These are phyloP conservation scores for Phytopythium ostracodes DNA, from an alignment of 352 stramenopile genomes.

Conservation along the genomic window DNA sequence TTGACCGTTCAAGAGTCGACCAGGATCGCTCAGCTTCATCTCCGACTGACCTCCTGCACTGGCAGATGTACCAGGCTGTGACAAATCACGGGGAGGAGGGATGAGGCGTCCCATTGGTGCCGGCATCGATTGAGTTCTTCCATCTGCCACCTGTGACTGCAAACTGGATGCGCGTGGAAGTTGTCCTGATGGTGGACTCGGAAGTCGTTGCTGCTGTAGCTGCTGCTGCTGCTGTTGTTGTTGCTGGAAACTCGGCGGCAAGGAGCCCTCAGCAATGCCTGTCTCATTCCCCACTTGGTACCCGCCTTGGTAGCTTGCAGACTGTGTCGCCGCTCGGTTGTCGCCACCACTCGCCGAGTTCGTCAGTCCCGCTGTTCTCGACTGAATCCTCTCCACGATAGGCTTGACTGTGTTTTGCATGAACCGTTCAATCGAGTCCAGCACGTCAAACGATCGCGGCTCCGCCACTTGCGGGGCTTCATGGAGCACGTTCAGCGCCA, in stretches of 20 bases:
- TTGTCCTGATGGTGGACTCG: neutral
- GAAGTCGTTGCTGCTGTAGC: neutral
- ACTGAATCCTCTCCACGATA: conserved; percentile 66
- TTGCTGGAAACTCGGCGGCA: neutral
- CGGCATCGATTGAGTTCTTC: neutral
- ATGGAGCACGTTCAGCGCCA: conserved; percentile 66
- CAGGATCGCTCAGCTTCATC: neutral
- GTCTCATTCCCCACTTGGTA: neutral
- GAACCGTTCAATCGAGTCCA: conserved; percentile 79
- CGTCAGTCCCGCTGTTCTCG: neutral
- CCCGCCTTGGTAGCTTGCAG: neutral
- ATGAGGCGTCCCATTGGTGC: neutral
- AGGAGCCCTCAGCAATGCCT: neutral
- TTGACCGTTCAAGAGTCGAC: conserved; percentile 5
- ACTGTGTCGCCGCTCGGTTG: conserved; percentile 1
- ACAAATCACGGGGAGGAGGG: neutral
- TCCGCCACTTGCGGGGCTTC: conserved; percentile 22
- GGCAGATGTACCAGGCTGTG: neutral
- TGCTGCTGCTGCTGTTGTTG: neutral
- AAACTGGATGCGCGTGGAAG: neutral
- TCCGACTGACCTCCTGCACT: neutral
- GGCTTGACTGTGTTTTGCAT: conserved; percentile 74
- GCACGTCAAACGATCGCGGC: conserved; percentile 51
- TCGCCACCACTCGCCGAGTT: neutral
- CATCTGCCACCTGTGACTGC: neutral